Base-by-base conservation (phyloP, 306 rosid species). In the Castanospermum australe region DNA sequence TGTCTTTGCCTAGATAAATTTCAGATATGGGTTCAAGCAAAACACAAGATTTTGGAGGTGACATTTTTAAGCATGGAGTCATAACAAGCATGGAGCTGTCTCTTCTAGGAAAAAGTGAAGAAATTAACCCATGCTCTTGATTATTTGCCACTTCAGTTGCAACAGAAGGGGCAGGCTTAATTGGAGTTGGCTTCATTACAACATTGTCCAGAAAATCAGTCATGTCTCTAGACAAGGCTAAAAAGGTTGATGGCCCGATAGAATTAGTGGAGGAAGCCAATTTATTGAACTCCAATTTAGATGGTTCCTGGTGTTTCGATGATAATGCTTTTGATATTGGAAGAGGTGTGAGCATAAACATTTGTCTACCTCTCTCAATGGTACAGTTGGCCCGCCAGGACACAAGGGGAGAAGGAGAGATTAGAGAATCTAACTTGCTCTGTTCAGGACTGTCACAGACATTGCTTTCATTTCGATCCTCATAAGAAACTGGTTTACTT, bases 361-460 rank as follows among this genome's bases (percentile, higher is more conserved):
- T 66, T 48, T 93, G 97, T 76, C 96, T 90, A 79, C 92, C 92
- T 67, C 94, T 86, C 33, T 96, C 87, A 24, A 93, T 86, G 2
- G 92, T 88, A 71, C 99, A 87, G 38, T 93, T 82, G 30, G 90
- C 99, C 62, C 90, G 92, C 99, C 98, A 96, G 0, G 97, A 93
- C 64, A 96, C 99, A 42, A 96, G 96, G 14, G 99, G 97, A 33
- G 99, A 96, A 69, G 97, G 97, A 28, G 99, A 96, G 35, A 96
- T 80, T 63, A 92, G 65, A 10, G 85, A 82, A 44, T 78, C 77
- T 44, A 67, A 25, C 59, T 78, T 84, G 54, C 62, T n/a, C 50
- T 86, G 73, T 38, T 81, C 83, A 14, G 89, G 93, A 84, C 90
- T 82, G n/a, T 83, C 86, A 63, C 22, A 33, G 28, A 32, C 82